phyloP scores from a whole-genome alignment of 1,139 yeast genomes.

The Fermentozyma sake region DNA sequence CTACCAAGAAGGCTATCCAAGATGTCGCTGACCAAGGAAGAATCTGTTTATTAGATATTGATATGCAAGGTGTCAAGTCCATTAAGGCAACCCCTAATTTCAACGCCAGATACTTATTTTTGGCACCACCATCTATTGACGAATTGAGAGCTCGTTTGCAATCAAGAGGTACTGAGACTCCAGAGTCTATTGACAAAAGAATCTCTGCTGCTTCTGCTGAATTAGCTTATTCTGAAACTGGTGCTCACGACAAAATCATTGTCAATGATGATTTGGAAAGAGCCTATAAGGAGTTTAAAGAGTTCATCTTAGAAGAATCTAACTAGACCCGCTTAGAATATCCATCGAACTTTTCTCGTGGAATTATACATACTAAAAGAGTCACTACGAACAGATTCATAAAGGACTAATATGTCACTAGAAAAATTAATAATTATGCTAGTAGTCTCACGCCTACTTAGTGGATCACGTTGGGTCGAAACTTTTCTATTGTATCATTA shows the following conservation, averaged over 20 bases:
- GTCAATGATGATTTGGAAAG: slow-evolving; percentile 89
- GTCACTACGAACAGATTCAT: background rate
- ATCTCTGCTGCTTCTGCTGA: slow-evolving; percentile 83
- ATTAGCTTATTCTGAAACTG: slow-evolving; percentile 80
- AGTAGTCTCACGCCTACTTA: no score
- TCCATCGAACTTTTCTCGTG: no score
- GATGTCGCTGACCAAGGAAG: slow-evolving; percentile 62
- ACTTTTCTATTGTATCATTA: no score
- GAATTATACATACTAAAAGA: no score
- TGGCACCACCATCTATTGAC: slow-evolving; percentile 91
- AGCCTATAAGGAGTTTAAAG: slow-evolving; percentile 79
- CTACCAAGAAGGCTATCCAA: slow-evolving; percentile 79
- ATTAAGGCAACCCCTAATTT: slow-evolving; percentile 80
- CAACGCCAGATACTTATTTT: slow-evolving; percentile 78
- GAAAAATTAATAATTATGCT: no score
- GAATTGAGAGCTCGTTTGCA: slow-evolving; percentile 66
- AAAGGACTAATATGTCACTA: no score
- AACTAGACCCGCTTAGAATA: no score
- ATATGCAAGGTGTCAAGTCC: slow-evolving; percentile 96
- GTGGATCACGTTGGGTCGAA: no score
- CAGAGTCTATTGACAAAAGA: slow-evolving; percentile 78
- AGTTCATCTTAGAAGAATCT: slow-evolving; percentile 54
- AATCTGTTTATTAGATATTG: slow-evolving; percentile 90
- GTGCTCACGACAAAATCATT: slow-evolving; percentile 85
- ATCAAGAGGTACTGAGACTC: slow-evolving; percentile 92